phyloP scores from a whole-genome alignment of 2,329 filamentous ascomycete genomes.

The Ascochyta rabiei region DNA sequence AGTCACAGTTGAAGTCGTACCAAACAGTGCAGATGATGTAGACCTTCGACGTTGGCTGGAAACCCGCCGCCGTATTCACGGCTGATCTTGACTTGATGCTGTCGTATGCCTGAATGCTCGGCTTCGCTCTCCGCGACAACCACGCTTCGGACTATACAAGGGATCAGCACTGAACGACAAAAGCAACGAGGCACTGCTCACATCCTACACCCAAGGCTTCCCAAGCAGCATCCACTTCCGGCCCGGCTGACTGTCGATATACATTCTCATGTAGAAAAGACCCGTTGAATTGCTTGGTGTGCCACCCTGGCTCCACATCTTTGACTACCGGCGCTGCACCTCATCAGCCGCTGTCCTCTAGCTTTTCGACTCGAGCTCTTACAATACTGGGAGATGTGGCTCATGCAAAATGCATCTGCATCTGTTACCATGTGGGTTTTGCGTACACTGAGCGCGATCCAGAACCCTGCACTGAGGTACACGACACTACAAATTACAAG shows the following conservation, averaged over 20 bases:
- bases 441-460: slow-evolving; percentile 23
- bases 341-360: not conserved
- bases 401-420: slow-evolving; percentile 35
- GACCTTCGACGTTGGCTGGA: slow-evolving; percentile 62
- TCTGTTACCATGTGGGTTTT: slow-evolving; percentile 18
- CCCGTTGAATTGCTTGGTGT: slow-evolving; percentile 59
- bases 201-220: slow-evolving; percentile 58
- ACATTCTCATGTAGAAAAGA: slow-evolving; percentile 61
- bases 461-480: slow-evolving; percentile 25
- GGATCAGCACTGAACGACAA: not conserved
- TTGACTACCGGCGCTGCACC: slow-evolving; percentile 41
- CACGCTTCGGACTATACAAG: slow-evolving; percentile 43
- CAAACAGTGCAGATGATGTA: slow-evolving; percentile 65
- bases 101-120: slow-evolving; percentile 56
- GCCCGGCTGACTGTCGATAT: slow-evolving; percentile 57
- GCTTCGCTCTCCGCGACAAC: slow-evolving; percentile 59
- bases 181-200: slow-evolving; percentile 34
- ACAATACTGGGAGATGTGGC: slow-evolving; percentile 42
- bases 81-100: slow-evolving; percentile 62
- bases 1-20: slow-evolving; percentile 38
- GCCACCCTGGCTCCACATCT: slow-evolving; percentile 52
- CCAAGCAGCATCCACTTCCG: slow-evolving; percentile 65
- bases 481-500: slow-evolving; percentile 25
- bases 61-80: slow-evolving; percentile 64
- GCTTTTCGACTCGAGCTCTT: not conserved